Conservation (phyloP, 2,329 filamentous ascomycete species). For the Cordyceps farinosa region DNA sequence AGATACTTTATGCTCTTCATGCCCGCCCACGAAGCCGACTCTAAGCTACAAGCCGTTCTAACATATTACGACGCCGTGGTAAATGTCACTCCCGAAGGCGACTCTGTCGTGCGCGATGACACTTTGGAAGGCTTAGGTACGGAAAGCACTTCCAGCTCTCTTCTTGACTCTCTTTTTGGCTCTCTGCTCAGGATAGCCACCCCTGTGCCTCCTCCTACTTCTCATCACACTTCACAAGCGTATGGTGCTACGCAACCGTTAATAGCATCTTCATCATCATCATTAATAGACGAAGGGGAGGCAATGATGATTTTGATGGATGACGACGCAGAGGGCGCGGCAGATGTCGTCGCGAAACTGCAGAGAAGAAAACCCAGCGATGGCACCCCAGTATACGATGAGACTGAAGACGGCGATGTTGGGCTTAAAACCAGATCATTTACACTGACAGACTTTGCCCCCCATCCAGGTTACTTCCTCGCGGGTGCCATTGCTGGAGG, state of each 20-base stretch:
- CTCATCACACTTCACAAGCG: conserved; percentile 22
- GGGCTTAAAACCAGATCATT: conserved; percentile 28
- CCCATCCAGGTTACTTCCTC: conserved; percentile 94
- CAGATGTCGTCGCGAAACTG: conserved; percentile 11
- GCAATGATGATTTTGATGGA: conserved; percentile 21
- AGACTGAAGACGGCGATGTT: conserved; percentile 32
- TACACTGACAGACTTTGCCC: conserved; percentile 64
- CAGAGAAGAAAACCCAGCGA: conserved; percentile 27
- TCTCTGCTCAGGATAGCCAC: conserved; percentile 66
- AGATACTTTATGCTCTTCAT: conserved; percentile 95
- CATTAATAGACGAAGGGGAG: conserved; percentile 17
- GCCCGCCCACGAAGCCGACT: conserved; percentile 57
- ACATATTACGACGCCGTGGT: conserved; percentile 90
- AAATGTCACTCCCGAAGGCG: conserved; percentile 88
- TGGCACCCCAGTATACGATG: conserved; percentile 21
- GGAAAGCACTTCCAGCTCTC: conserved; percentile 52
- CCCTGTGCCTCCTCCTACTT: conserved; percentile 37
- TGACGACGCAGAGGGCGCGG: neutral
- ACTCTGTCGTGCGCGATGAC: conserved; percentile 88
- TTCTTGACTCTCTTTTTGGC: conserved; percentile 72
- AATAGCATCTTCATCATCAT: neutral
- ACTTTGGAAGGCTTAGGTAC: conserved; percentile 93
- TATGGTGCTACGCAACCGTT: conserved; percentile 17
- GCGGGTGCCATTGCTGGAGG: conserved; percentile 93
- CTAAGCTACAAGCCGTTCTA: conserved; percentile 75